Base-by-base conservation (phyloP, 306 rosid genomes). In the Fagus sylvatica region DNA sequence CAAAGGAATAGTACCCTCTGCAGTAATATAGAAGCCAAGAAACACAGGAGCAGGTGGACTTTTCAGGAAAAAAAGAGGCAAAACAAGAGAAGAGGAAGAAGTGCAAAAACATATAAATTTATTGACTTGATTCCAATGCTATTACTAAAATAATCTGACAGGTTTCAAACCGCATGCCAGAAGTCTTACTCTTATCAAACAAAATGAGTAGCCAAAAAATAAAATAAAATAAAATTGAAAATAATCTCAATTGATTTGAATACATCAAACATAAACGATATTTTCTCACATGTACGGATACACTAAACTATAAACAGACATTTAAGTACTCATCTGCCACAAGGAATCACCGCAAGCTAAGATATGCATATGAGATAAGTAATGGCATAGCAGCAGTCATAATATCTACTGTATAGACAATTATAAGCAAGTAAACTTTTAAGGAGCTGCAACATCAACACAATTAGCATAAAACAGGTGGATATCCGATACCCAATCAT, bases 401-500 rank as follows among this genome's bases (percentile, higher is more conserved):
- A 51, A 39, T 37, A 42, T 56, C 55, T 72, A 71, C 39, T 1
- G 68, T 64, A 71, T 37, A 32, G 75, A 73, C 59, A 82, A 76
- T 7, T 48, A 72, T 79, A 57, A 78, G 85, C 79, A 73, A 73
- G 85, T 55, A 83, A 82, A 82, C 78, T 78, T 78, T 74, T 71
- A 70, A 69, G 64, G 53, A 77, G 79, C 69, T 71, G 75, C 69
- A 41, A 70, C 81, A 62, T 57, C 76, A 71, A 72, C 82, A 85
- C 67, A 77, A 71, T 76, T 80, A 82, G 86, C 84, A 69, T 85
- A 89, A 85, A 89, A 77, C 77, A 82, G 34, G 82, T 53, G 40
- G 70, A 15, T 42, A 72, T 79, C 76, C 60, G 37, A 36, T 66
- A 37, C 30, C 71, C 54, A 48, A 37, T 77, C 54, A 74, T 69